Evolutionary conservation across 768 basidiomycete species (phyloP).

Genomic region (Tephrocybe sp.): DNA sequence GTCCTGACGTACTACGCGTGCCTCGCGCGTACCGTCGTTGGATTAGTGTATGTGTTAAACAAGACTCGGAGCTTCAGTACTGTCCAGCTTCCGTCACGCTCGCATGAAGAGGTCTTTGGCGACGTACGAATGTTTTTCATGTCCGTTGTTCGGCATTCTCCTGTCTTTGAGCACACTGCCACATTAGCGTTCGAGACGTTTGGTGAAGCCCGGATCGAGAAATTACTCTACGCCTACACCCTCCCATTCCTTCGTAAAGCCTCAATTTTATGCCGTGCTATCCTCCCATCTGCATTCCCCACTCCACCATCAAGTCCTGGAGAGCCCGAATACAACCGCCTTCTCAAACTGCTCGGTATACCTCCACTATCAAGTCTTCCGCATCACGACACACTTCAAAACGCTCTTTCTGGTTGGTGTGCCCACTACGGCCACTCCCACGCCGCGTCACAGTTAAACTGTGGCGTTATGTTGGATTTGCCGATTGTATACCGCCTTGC

Average conservation of each 20-base stretch:
- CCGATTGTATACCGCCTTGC: slow-evolving; percentile 83
- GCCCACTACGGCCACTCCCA: slow-evolving; percentile 85
- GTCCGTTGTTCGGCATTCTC: slow-evolving; percentile 87
- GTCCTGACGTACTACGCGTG: slow-evolving; percentile 89
- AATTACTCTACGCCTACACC: slow-evolving; percentile 83
- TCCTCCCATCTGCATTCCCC: slow-evolving; percentile 64
- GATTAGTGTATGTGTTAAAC: slow-evolving; percentile 79
- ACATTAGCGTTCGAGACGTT: slow-evolving; percentile 78
- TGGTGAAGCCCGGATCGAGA: slow-evolving; percentile 83
- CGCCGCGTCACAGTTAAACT: slow-evolving; percentile 75
- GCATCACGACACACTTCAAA: slow-evolving; percentile 84
- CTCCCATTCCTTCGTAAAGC: slow-evolving; percentile 90
- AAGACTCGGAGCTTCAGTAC: slow-evolving; percentile 61
- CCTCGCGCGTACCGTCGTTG: slow-evolving; percentile 83
- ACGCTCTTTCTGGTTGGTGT: slow-evolving; percentile 88
- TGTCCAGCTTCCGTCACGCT: slow-evolving; percentile 41
- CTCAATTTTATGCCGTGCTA: slow-evolving; percentile 78
- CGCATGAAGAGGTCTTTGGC: slow-evolving; percentile 76
- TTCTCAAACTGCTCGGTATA: slow-evolving; percentile 74
- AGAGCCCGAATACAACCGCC: slow-evolving; percentile 73
- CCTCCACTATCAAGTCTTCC: slow-evolving; percentile 79
- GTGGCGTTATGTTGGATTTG: slow-evolving; percentile 79
- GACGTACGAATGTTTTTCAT: slow-evolving; percentile 89
- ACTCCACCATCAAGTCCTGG: slow-evolving; percentile 40
- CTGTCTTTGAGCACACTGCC: slow-evolving; percentile 83